Percentiles rank a stretch among this genome's conserved stretches.
These are phyloP conservation scores for Parmelia sp. DNA, from an alignment of 495 filamentous ascomycete species.

Conservation along the genomic window DNA sequence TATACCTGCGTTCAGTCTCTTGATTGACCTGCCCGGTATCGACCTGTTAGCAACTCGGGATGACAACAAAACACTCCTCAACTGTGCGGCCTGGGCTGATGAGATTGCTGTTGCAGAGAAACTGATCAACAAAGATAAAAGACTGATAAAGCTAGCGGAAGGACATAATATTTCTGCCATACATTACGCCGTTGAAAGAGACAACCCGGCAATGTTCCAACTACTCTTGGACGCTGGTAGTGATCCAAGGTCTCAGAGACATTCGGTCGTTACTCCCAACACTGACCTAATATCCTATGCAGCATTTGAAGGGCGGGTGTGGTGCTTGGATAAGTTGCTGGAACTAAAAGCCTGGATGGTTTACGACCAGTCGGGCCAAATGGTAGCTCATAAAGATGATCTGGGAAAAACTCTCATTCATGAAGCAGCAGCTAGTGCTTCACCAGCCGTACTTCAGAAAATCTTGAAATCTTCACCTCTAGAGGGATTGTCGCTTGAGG, in stretches of 20 bases:
- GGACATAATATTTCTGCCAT: not conserved
- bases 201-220: not conserved
- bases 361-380: not conserved
- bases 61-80: not conserved
- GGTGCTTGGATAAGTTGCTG: not conserved
- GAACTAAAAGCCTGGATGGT: not conserved
- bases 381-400: not conserved
- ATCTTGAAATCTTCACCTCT: not conserved
- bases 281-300: not conserved
- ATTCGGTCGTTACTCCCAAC: not conserved
- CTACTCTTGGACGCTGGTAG: not conserved
- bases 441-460: not conserved
- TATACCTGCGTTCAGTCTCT: not conserved
- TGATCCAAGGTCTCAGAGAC: not conserved
- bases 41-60: not conserved
- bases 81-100: not conserved
- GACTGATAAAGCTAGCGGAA: not conserved
- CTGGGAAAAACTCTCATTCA: not conserved
- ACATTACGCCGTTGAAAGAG: not conserved
- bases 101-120: not conserved
- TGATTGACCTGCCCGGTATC: slow-evolving; percentile 1
- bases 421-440: not conserved
- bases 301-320: not conserved
- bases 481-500: not conserved
- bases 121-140: not conserved